phyloP scores from a whole-genome alignment of 2,329 filamentous ascomycete genomes.

The Drechslerella dactyloides region DNA sequence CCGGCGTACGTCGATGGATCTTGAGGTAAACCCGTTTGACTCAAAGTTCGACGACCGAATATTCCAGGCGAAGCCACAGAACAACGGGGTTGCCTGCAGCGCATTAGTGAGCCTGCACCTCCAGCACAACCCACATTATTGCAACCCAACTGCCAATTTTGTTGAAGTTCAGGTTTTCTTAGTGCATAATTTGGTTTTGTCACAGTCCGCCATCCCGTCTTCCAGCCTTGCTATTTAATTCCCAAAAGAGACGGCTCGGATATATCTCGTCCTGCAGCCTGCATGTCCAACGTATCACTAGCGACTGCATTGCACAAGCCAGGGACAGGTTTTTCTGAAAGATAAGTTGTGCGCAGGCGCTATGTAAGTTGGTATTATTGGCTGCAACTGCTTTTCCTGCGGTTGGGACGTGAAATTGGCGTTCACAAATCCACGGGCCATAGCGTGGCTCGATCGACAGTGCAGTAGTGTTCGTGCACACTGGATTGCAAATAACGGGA shows the following conservation, averaged over 20 bases:
- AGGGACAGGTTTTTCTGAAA: constrained; percentile 19
- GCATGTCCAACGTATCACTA: constrained; percentile 31
- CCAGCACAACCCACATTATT: too few species aligned
- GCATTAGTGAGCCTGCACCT: too few species aligned
- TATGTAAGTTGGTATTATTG: constrained; percentile 24
- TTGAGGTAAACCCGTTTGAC: background rate
- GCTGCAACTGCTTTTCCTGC: background rate
- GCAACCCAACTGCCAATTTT: background rate
- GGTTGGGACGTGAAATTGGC: constrained; percentile 35
- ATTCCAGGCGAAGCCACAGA: background rate
- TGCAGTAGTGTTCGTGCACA: background rate
- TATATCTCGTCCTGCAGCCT: constrained; percentile 27
- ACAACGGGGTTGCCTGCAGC: background rate
- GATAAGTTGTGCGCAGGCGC: constrained; percentile 9
- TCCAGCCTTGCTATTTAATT: constrained; percentile 2
- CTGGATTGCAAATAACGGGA: background rate
- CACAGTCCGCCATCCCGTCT: too few species aligned
- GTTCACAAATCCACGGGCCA: constrained; percentile 12
- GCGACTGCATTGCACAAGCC: background rate
- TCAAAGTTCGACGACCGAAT: background rate
- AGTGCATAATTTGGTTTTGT: background rate
- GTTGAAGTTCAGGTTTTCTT: background rate
- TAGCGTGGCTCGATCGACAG: constrained; percentile 4
- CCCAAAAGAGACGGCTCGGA: constrained; percentile 37
- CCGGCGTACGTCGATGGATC: background rate